Evolutionary conservation across 441 rosid genomes (phyloP).

Genomic region (Corymbia citriodora): DNA sequence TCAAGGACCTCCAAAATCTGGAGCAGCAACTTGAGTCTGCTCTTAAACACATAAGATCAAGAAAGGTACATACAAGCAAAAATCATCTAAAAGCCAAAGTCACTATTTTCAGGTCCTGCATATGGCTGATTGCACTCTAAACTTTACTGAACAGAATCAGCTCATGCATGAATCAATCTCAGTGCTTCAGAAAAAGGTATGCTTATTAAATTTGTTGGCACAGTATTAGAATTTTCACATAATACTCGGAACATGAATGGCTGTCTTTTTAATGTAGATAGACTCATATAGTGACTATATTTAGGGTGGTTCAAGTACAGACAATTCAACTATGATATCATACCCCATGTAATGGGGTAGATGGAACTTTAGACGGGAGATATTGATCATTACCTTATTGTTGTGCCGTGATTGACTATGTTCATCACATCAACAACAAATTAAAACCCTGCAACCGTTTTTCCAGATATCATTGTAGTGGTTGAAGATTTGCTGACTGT

Average conservation of each 20-base stretch:
- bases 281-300: neutral
- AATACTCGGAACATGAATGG: neutral
- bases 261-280: neutral
- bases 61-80: slow-evolving; percentile 44
- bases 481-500: neutral
- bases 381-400: neutral
- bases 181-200: slow-evolving; percentile 85
- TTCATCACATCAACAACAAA: neutral
- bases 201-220: neutral
- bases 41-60: slow-evolving; percentile 73
- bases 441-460: neutral
- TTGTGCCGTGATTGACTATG: neutral
- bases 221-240: neutral
- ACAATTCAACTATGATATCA: neutral
- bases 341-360: neutral
- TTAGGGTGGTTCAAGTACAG: neutral
- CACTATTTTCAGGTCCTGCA: neutral
- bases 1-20: slow-evolving; percentile 80
- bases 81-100: neutral
- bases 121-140: neutral
- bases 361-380: neutral
- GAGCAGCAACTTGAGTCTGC: slow-evolving; percentile 88
- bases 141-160: slow-evolving; percentile 52
- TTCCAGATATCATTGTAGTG: neutral
- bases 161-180: slow-evolving; percentile 80